A percentile compares a stretch with the other conserved stretches of the same genome.
phyloP scores from a whole-genome alignment of 2,329 filamentous ascomycete genomes.

The Verticillium isaacii region DNA sequence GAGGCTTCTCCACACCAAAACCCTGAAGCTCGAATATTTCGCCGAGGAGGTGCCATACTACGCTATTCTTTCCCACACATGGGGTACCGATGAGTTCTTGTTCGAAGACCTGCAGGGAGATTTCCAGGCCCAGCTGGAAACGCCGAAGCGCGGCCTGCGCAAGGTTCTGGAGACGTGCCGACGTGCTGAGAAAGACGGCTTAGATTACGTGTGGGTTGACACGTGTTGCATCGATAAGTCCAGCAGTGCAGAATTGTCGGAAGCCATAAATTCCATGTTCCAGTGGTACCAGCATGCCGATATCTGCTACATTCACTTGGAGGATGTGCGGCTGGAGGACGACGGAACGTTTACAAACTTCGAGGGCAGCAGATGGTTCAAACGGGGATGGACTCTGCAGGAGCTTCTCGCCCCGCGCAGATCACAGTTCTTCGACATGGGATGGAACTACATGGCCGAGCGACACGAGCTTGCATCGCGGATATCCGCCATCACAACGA shows the following conservation, averaged over 20 bases:
- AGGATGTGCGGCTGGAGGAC: slow-evolving; percentile 13
- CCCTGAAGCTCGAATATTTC: background rate
- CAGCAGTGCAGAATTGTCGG: slow-evolving; percentile 23
- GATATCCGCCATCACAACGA: slow-evolving; percentile 22
- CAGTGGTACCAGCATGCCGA: slow-evolving; percentile 26
- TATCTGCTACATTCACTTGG: slow-evolving; percentile 27
- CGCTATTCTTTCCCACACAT: slow-evolving; percentile 22
- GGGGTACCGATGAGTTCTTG: slow-evolving; percentile 17
- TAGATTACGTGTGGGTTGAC: slow-evolving; percentile 27
- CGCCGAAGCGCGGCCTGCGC: slow-evolving; percentile 3
- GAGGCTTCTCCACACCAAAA: background rate
- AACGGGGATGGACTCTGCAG: slow-evolving; percentile 56
- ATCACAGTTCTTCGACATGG: slow-evolving; percentile 17
- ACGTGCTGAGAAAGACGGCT: slow-evolving; percentile 2
- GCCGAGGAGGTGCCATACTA: slow-evolving; percentile 6
- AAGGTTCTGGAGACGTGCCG: slow-evolving; percentile 9
- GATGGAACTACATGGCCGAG: slow-evolving; percentile 5
- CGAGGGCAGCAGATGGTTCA: slow-evolving; percentile 22
- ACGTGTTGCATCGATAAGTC: slow-evolving; percentile 29
- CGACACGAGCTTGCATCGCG: slow-evolving; percentile 8
- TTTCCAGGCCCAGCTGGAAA: background rate
- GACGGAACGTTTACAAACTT: background rate
- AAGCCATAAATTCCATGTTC: slow-evolving; percentile 21
- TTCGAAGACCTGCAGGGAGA: slow-evolving; percentile 14
- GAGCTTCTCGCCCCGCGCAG: slow-evolving; percentile 53